A percentile compares a stretch with the other conserved stretches of the same genome.
Conservation (phyloP, 1,284 basidiomycete genomes). For the Trichosporon sp. region DNA sequence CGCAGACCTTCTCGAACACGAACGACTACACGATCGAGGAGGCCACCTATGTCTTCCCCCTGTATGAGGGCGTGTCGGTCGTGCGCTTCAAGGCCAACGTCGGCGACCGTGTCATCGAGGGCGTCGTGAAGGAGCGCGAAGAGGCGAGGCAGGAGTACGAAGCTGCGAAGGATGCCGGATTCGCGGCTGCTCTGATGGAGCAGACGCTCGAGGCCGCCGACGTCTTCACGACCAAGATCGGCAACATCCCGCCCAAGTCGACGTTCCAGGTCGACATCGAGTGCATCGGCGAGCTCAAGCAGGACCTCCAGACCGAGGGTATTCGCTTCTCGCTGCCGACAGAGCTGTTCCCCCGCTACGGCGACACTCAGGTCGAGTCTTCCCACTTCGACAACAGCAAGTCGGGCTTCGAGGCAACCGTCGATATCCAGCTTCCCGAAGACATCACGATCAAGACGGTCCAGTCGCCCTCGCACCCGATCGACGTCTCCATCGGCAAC, state of each 20-base stretch:
- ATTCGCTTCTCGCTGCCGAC: constrained; percentile 36
- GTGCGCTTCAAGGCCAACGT: constrained; percentile 61
- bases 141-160: constrained; percentile 59
- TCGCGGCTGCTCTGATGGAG: constrained; percentile 57
- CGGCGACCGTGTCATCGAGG: constrained; percentile 59
- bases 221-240: constrained; percentile 24
- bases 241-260: constrained; percentile 29
- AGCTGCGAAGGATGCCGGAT: constrained; percentile 58
- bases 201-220: constrained; percentile 33
- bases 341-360: constrained; percentile 34
- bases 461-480: constrained; percentile 32
- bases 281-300: constrained; percentile 34
- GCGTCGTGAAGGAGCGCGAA: constrained; percentile 61
- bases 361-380: background rate
- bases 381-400: background rate
- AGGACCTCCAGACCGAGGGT: constrained; percentile 34
- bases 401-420: background rate
- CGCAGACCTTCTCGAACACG: constrained; percentile 61
- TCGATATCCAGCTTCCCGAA: constrained; percentile 30
- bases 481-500: constrained; percentile 26
- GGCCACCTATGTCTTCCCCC: constrained; percentile 65
- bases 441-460: constrained; percentile 29
- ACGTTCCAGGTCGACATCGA: constrained; percentile 29
- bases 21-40: constrained; percentile 54
- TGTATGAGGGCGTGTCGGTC: constrained; percentile 63